A percentile compares a stretch with the other conserved stretches of the same genome.
Evolutionary conservation across 2,329 filamentous ascomycete species (phyloP).

Genomic region (Scedosporium minutisporum): DNA sequence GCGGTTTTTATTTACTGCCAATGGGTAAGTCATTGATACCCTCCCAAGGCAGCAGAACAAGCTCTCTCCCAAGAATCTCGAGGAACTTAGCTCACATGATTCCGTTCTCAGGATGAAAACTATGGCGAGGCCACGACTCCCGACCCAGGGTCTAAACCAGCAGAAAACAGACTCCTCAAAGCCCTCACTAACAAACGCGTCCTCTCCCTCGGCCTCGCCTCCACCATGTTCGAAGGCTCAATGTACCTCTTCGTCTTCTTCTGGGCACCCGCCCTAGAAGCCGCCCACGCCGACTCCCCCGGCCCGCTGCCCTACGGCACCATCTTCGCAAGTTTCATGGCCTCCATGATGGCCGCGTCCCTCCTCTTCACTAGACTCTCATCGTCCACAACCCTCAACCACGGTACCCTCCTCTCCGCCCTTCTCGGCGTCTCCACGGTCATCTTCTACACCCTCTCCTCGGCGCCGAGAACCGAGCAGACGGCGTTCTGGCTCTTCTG

Average conservation of each 20-base stretch:
- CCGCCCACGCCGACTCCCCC: constrained; percentile 16
- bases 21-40: constrained; percentile 28
- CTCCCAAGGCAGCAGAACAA: not conserved
- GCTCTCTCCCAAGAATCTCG: not conserved
- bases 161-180: constrained; percentile 7
- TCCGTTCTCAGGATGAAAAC: constrained; percentile 34
- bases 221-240: constrained; percentile 47
- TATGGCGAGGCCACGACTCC: constrained; percentile 24
- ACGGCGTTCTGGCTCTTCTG: constrained; percentile 45
- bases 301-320: constrained; percentile 33
- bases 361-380: constrained; percentile 30
- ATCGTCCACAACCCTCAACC: not conserved
- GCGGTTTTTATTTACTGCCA: constrained; percentile 31
- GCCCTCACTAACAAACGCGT: constrained; percentile 33
- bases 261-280: constrained; percentile 42
- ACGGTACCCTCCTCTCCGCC: constrained; percentile 20
- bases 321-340: constrained; percentile 50
- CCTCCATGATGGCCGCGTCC: constrained; percentile 48
- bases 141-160: constrained; percentile 6
- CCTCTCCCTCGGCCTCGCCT: constrained; percentile 38
- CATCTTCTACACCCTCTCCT: constrained; percentile 26
- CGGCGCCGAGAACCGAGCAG: constrained; percentile 23
- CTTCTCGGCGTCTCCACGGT: constrained; percentile 27
- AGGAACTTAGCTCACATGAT: not conserved
- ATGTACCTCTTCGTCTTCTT: constrained; percentile 54